Percentiles rank a stretch among this genome's conserved stretches.
phyloP scores from a whole-genome alignment of 2,329 filamentous ascomycete genomes.

The Fonsecaea multimorphosa region DNA sequence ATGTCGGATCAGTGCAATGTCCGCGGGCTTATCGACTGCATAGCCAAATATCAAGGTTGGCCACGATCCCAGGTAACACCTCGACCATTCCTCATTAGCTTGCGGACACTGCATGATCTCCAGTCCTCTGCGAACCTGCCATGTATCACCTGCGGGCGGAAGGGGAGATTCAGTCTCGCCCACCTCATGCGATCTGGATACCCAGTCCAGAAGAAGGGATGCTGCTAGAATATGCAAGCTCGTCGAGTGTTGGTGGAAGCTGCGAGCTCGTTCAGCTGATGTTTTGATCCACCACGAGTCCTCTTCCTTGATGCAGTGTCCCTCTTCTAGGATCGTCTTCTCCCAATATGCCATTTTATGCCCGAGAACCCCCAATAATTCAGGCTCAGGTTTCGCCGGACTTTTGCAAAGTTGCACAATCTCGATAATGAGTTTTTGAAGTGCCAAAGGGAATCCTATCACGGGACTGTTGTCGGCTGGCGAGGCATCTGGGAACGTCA shows the following conservation, averaged over 20 bases:
- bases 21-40: slow-evolving; percentile 25
- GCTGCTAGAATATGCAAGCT: slow-evolving; percentile 31
- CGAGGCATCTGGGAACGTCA: slow-evolving; percentile 30
- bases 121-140: slow-evolving; percentile 29
- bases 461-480: slow-evolving; percentile 30
- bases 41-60: slow-evolving; percentile 32
- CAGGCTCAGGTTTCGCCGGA: slow-evolving; percentile 4
- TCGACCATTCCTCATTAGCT: slow-evolving; percentile 27
- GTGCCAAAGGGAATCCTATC: slow-evolving; percentile 29
- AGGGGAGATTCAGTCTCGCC: slow-evolving; percentile 4
- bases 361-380: slow-evolving; percentile 3
- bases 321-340: slow-evolving; percentile 20
- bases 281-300: neutral
- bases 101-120: slow-evolving; percentile 30
- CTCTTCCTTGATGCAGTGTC: slow-evolving; percentile 21
- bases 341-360: slow-evolving; percentile 28
- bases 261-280: slow-evolving; percentile 7
- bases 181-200: slow-evolving; percentile 20
- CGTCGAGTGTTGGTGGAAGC: slow-evolving; percentile 29
- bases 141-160: slow-evolving; percentile 23
- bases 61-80: slow-evolving; percentile 34
- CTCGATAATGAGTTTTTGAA: slow-evolving; percentile 31
- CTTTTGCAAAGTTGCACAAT: slow-evolving; percentile 28
- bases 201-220: slow-evolving; percentile 30
- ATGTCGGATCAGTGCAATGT: slow-evolving; percentile 23